phyloP scores from a whole-genome alignment of 352 stramenopile genomes.

The Phytophthora vignae region DNA sequence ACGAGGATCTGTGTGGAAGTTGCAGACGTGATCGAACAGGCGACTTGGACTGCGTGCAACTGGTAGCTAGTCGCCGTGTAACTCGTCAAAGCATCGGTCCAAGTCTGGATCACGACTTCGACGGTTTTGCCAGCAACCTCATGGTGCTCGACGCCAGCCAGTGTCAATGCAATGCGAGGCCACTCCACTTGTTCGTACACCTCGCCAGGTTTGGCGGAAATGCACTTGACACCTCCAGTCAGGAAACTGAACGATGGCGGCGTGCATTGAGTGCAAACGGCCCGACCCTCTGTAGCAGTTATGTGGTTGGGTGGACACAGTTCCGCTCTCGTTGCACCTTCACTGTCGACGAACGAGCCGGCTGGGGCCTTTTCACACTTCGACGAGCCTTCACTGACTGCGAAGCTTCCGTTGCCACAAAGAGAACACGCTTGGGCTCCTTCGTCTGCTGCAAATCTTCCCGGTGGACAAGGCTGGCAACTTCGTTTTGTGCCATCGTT shows the following conservation, averaged over 20 bases:
- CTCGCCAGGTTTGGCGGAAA: slow-evolving; percentile 40
- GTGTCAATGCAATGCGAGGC: slow-evolving; percentile 34
- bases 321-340: slow-evolving; percentile 37
- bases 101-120: slow-evolving; percentile 24
- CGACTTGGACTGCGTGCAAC: slow-evolving; percentile 43
- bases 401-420: slow-evolving; percentile 51
- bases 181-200: slow-evolving; percentile 53
- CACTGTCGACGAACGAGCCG: slow-evolving; percentile 46
- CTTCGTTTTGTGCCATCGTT: slow-evolving; percentile 41
- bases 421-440: slow-evolving; percentile 31
- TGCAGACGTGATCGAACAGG: not conserved
- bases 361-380: slow-evolving; percentile 37
- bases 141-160: slow-evolving; percentile 26
- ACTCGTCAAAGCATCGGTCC: slow-evolving; percentile 30
- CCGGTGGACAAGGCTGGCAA: slow-evolving; percentile 44
- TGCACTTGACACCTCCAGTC: slow-evolving; percentile 41
- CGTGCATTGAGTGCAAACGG: slow-evolving; percentile 41
- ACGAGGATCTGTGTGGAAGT: slow-evolving; percentile 27
- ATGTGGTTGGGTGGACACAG: slow-evolving; percentile 43
- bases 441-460: slow-evolving; percentile 30
- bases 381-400: slow-evolving; percentile 24
- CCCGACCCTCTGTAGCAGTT: slow-evolving; percentile 28
- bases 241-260: slow-evolving; percentile 42
- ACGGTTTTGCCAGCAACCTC: slow-evolving; percentile 15
- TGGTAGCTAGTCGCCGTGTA: slow-evolving; percentile 19